Evolutionary conservation across 805 yeast species (phyloP).

Genomic region (Saccharomyces eubayanus): DNA sequence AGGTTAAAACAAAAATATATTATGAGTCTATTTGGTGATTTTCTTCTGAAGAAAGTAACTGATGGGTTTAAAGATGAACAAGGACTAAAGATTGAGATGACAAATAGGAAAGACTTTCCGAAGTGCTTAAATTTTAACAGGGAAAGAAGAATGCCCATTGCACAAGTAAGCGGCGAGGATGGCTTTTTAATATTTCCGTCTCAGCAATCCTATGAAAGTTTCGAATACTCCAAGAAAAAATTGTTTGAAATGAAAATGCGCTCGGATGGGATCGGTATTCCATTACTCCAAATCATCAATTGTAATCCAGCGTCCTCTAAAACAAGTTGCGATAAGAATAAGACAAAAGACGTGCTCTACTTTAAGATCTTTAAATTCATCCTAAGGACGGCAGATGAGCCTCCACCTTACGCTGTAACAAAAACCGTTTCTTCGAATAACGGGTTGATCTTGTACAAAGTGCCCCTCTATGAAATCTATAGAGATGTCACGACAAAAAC

Average conservation of each 20-base stretch:
- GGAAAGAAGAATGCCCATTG: constrained; percentile 8
- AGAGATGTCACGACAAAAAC: not conserved
- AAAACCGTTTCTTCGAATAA: constrained; percentile 3
- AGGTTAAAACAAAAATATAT: not conserved
- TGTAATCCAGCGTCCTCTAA: not conserved
- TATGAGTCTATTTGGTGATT: not conserved
- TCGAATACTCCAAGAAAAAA: constrained; percentile 4
- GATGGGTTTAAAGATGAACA: not conserved
- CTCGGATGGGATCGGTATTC: constrained; percentile 15
- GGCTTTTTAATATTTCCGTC: constrained; percentile 14
- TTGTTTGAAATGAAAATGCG: constrained; percentile 1
- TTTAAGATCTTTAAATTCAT: constrained; percentile 8
- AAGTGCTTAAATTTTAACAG: constrained; percentile 3
- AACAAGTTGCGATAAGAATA: not conserved
- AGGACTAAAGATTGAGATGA: not conserved
- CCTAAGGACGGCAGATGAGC: constrained; percentile 2
- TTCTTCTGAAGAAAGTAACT: not conserved
- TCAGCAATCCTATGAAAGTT: constrained; percentile 10
- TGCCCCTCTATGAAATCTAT: constrained; percentile 9
- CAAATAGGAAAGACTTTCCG: not conserved
- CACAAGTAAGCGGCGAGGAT: not conserved
- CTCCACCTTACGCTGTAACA: constrained; percentile 9
- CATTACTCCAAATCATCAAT: constrained; percentile 8
- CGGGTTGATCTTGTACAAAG: constrained; percentile 6
- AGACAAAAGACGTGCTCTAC: not conserved